Base-by-base conservation (phyloP, 805 yeast genomes). In the Ogataea ganodermae region DNA sequence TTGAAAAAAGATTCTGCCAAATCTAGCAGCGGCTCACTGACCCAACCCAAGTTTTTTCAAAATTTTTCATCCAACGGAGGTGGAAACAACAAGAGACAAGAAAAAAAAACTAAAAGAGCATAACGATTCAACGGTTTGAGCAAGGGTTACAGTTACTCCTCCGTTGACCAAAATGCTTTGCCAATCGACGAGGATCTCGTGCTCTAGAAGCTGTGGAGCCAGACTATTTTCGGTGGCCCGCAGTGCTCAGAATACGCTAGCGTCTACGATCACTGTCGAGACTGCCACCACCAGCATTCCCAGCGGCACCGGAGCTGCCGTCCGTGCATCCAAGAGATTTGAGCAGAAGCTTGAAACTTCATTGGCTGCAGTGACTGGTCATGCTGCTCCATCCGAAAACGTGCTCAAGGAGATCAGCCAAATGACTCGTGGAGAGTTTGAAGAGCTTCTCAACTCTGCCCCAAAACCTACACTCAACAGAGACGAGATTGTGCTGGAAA, bases 391-490 rank as follows among this genome's bases (percentile, higher is more conserved):
- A 12, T 18, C 31, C 36, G 10, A 21, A 10, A 30, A 46, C 31
- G 10, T 7, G 3, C n/a, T 46, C 13, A 32, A 44, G 28, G 53
- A 60, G 17, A 35, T 63, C n/a, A 40, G 55, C 14, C 46, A 52
- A 17, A 49, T 62, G 52, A 49, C 61, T 2, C 51, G 51, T 17
- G 55, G 50, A 6, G 62, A 65, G 56, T 55, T 63, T 35, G 63
- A 65, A 37, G 56, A 46, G 33, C 30, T 62, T 17, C 26, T 65
- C n/a, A 53, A 54, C 24, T 44, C 54, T 2, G 48, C 54, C 10
- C 65, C 67, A 18, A 42, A 49, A 21, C 68, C 70, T 28, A 54
- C 68, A 9, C 51, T 56, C 14, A 48, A 62, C 39, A 61, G 68
- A 52, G 68, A 65, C 35, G 61, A 56, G 18, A 41, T 60, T 16